Percentiles rank a stretch among this genome's conserved stretches.
phyloP scores from a whole-genome alignment of 495 filamentous ascomycete species.

The Neurospora tetraspora region DNA sequence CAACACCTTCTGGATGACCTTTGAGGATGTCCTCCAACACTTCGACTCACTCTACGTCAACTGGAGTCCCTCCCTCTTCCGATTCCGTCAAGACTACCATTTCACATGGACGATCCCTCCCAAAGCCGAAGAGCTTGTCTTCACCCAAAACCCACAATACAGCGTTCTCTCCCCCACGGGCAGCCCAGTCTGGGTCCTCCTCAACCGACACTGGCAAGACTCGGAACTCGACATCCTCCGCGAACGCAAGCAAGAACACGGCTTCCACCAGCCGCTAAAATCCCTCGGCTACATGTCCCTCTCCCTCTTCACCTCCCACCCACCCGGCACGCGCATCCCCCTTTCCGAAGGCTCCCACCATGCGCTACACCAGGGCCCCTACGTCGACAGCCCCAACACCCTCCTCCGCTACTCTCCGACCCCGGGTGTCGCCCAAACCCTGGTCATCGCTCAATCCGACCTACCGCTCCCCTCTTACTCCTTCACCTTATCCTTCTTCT shows the following conservation, averaged over 20 bases:
- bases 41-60: conserved; percentile 95
- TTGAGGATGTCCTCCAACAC: conserved; percentile 73
- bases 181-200: conserved; percentile 69
- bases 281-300: conserved; percentile 73
- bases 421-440: conserved; percentile 53
- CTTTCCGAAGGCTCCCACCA: conserved; percentile 52
- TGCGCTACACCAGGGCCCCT: conserved; percentile 53
- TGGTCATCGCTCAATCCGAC: conserved; percentile 69
- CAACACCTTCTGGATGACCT: conserved; percentile 86
- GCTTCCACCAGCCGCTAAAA: conserved; percentile 24
- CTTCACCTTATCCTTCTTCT: conserved; percentile 81
- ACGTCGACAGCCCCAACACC: conserved; percentile 88
- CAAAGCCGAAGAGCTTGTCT: conserved; percentile 49
- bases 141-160: conserved; percentile 78
- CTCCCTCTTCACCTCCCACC: conserved; percentile 56
- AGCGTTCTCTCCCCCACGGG: conserved; percentile 46
- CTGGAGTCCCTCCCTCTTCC: conserved; percentile 88
- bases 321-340: conserved; percentile 60
- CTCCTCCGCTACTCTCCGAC: conserved; percentile 64
- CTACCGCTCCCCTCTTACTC: conserved; percentile 57
- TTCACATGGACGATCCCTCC: conserved; percentile 73
- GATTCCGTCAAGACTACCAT: conserved; percentile 73
- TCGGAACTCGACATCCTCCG: conserved; percentile 33
- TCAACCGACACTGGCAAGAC: conserved; percentile 70
- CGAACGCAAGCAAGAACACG: conserved; percentile 15